Base-by-base conservation (phyloP, 1,284 basidiomycete genomes). In the Ganoderma meredithae region DNA sequence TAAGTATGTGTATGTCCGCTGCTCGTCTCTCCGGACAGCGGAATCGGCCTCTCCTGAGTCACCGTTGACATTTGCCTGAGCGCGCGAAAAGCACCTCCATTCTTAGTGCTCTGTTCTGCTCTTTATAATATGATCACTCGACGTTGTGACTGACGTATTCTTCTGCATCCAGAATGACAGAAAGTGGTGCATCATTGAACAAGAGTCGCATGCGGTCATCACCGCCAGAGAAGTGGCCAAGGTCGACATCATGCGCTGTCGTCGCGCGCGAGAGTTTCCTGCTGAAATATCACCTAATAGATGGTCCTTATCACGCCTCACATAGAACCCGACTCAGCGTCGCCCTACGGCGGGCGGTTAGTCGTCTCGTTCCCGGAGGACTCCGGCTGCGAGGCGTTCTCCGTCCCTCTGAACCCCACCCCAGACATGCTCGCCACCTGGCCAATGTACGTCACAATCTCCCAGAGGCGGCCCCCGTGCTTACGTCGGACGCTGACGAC, bases 171-270 rank as follows among this genome's bases (percentile, higher is more conserved):
- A 93, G 91, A 82, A 90, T 74, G 92, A 94, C 75, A 84, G 92
- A 70, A 84, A 82, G 77, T 92, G 90, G 86, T 88, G 86, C 68
- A 84, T 93, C 71, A 83, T 92, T 53, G 89, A 90, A 72, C 83
- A 83, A 8, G 77, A 80, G 6, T 86, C 83, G 3, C 80, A 86
- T 61, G 76, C 77, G 6, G 83, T 91, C 25, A 80, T 93, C 53
- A 93, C 92, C 4, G 91, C 91, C 8, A 85, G 92, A 66, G 85
- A 88, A 66, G 77, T 86, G 19, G 72, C 86, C 36, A 89, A 89
- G 84, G 91, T 89, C 75, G 27, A 39, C 36, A 22, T 31, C 15
- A 36, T 19, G 9, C 41, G 13, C 12, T 43, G 17, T 17, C 43
- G 44, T 39, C 41, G 19, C 65, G 33, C 9, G 39, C 31, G 7